Base-by-base conservation (phyloP, 345 rosid genomes). In the Pistacia integerrima region DNA sequence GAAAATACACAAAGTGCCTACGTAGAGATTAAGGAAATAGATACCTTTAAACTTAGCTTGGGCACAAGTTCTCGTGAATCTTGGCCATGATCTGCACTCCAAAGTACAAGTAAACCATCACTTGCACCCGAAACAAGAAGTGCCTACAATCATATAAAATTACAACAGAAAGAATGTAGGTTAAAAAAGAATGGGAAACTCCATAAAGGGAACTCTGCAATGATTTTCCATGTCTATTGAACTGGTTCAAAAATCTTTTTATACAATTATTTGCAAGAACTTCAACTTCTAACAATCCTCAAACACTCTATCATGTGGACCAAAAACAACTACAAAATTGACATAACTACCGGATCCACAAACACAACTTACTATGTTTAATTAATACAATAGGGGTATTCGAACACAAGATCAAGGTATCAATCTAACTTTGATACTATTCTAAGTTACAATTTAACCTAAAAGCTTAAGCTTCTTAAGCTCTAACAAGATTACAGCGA, bases 61-160 rank as follows among this genome's bases (percentile, higher is more conserved):
- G 99, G 98, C 70, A 96, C 99, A 85, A 96, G 97, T 80, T 96
- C 99, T 77, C 92, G 88, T 54, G 99, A 91, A 87, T 93, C 99
- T 80, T 89, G 92, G 75, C 97, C 83, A 74, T 93, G 93, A 86
- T 96, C 99, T 17, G 98, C 97, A 81, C 94, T 96, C 99, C 99
- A 96, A 61, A 93, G 87, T 60, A 93, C 85, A 80, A 96, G 98
- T 73, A 92, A 87, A 58, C 99, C 99, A 83, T 96, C 99, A 86
- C 92, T 89, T 41, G 92, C 99, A 79, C 98, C 98, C 17, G 99
- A 96, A 83, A 92, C 97, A 84, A 96, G 98, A 82, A 93, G 97
- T 44, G 94, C 96, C 99, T 95, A 80, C 86, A 87, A 80, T 64
- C 70, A 69, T 71, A 73, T 55, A 69, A 41, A 41, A 41, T 67